Base-by-base conservation (phyloP, 2,329 filamentous ascomycete genomes). In the Magnaporthiopsis incrustans region DNA sequence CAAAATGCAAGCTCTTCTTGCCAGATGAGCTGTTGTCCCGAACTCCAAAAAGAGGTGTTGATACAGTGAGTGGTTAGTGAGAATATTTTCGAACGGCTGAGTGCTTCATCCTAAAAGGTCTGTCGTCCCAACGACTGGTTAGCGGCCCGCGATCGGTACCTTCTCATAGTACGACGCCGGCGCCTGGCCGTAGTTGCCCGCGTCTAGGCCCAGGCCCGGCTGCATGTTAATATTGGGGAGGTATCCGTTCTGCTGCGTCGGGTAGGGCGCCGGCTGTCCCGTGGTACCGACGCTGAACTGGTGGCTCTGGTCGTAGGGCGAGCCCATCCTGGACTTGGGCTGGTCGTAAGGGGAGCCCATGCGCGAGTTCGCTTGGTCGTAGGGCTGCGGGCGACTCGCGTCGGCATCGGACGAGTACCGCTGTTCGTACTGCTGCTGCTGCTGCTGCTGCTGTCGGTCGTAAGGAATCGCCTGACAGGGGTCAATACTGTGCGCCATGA, bases 321-420 rank as follows among this genome's bases (percentile, higher is more conserved):
- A 57, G 8, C 50, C 60, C 30, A 50, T 61, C 60, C 53, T 57
- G 61, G 61, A 15, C 27, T 18, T 22, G n/a, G 61, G 26, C 14
- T 62, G 61, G 61, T 50, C 53, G 50, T 62, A 62, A 12, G 61
- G 61, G 7, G 61, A 62, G 4, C 50, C 60, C 30, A 50, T 61
- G 35, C 53, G 50, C 38, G 61, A 12, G 25, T 26, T 32, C 4
- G 61, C 30, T 3, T 57, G 61, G 61, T 62, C 61, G 25, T 63
- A 63, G 6, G 61, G 61, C 61, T 63, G 61, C 50, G 61, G 61
- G 22, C 50, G 26, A 32, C 32, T 62, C 27, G 53, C 53, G 22
- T 63, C 53, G 7, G 33, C 30, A 7, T 58, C 56, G 44, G 44
- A 10, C 44, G 44, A 53, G 44, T n/a, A 25, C 8, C 44, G 44